A percentile compares a stretch with the other conserved stretches of the same genome.
Conservation (phyloP, 306 rosid genomes). For the Abrus pulchellus region DNA sequence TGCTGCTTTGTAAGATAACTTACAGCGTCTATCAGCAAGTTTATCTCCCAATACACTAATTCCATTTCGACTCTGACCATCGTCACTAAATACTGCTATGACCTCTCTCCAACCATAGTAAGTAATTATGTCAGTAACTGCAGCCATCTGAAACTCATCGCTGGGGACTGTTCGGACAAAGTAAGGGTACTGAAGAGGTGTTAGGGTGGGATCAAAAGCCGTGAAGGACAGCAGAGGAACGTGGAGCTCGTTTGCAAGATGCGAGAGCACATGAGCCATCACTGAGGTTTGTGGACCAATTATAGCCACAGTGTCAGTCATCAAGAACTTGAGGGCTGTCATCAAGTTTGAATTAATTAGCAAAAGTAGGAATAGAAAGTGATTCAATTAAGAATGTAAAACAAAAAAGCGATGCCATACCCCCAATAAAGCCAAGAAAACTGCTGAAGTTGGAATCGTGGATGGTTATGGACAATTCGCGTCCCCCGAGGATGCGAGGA, state of each 20-base stretch:
- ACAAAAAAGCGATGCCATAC: constrained; percentile 35
- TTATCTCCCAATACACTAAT: constrained; percentile 66
- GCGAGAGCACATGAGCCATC: constrained; percentile 74
- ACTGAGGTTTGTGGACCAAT: constrained; percentile 85
- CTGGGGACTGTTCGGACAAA: constrained; percentile 75
- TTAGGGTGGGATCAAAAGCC: constrained; percentile 84
- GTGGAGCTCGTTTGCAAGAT: constrained; percentile 77
- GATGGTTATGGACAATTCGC: constrained; percentile 55
- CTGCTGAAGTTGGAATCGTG: constrained; percentile 80
- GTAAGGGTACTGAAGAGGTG: constrained; percentile 78
- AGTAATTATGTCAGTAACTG: constrained; percentile 67
- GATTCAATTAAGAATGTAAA: not conserved
- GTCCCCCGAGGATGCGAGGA: constrained; percentile 67
- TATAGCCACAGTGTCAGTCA: constrained; percentile 67
- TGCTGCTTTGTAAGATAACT: constrained; percentile 76
- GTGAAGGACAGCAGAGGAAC: constrained; percentile 77
- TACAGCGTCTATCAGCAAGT: constrained; percentile 71
- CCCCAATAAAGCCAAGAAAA: constrained; percentile 72
- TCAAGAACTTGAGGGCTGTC: constrained; percentile 78
- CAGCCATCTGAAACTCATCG: constrained; percentile 81
- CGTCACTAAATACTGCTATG: constrained; percentile 72
- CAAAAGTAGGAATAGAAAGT: no score
- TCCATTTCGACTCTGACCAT: constrained; percentile 81
- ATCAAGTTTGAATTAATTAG: not conserved
- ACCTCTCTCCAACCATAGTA: constrained; percentile 78